These are phyloP conservation scores for Recurvomyces mirabilis DNA, from an alignment of 495 filamentous ascomycete genomes.

Conservation along the genomic window DNA sequence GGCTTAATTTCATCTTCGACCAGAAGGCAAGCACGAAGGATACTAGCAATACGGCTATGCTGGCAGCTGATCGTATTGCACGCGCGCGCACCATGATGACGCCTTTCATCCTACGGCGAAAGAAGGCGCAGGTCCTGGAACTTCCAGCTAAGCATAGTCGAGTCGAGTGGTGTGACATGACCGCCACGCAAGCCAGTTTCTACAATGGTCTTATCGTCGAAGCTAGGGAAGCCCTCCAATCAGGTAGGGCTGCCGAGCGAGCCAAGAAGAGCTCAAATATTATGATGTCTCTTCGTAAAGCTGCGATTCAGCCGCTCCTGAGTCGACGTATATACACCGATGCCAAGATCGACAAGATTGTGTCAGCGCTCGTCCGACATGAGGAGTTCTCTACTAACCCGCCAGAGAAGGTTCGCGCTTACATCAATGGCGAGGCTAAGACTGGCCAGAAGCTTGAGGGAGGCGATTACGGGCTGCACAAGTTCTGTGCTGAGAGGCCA, in stretches of 20 bases:
- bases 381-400: slow-evolving; percentile 36
- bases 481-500: slow-evolving; percentile 60
- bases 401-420: slow-evolving; percentile 7
- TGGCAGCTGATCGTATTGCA: slow-evolving; percentile 74
- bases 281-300: slow-evolving; percentile 84
- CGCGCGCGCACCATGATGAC: slow-evolving; percentile 86
- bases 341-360: slow-evolving; percentile 58
- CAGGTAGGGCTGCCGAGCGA: slow-evolving; percentile 46
- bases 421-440: slow-evolving; percentile 9
- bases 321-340: slow-evolving; percentile 72
- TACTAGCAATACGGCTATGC: slow-evolving; percentile 53
- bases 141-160: slow-evolving; percentile 70
- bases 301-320: slow-evolving; percentile 83
- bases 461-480: slow-evolving; percentile 71
- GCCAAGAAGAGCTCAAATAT: slow-evolving; percentile 51
- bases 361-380: slow-evolving; percentile 55
- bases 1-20: slow-evolving; percentile 72
- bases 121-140: slow-evolving; percentile 88
- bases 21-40: slow-evolving; percentile 78
- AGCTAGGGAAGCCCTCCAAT: slow-evolving; percentile 40
- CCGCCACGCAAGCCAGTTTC: slow-evolving; percentile 62
- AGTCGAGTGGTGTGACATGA: slow-evolving; percentile 71
- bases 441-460: slow-evolving; percentile 10
- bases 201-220: slow-evolving; percentile 45
- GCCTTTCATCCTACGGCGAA: slow-evolving; percentile 83